These are phyloP conservation scores for Hysterangium stoloniferum DNA, from an alignment of 768 basidiomycete species.

Conservation along the genomic window DNA sequence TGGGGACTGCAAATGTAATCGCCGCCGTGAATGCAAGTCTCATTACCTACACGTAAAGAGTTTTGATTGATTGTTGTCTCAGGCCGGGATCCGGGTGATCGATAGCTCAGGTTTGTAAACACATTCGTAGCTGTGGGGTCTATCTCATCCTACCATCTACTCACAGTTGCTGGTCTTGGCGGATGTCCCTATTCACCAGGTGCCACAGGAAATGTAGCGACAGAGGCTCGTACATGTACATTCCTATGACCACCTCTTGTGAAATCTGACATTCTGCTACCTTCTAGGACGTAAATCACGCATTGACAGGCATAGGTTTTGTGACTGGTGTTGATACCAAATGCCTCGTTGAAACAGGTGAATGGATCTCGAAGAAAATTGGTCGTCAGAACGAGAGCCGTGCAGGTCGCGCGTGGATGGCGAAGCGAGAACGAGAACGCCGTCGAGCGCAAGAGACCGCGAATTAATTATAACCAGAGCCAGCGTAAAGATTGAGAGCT, in stretches of 20 bases:
- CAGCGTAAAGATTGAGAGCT: not conserved
- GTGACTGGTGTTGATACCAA: slow-evolving; percentile 58
- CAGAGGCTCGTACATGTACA: slow-evolving; percentile 40
- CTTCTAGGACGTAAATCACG: slow-evolving; percentile 65
- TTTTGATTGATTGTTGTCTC: slow-evolving; percentile 16
- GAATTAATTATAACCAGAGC: not conserved
- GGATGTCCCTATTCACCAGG: slow-evolving; percentile 96
- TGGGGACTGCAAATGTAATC: slow-evolving; percentile 70
- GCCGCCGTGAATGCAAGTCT: no score
- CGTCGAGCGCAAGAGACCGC: not conserved
- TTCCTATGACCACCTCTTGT: not conserved
- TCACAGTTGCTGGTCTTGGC: slow-evolving; percentile 72
- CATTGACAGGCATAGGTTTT: slow-evolving; percentile 53
- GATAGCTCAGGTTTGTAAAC: slow-evolving; percentile 30
- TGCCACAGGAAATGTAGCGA: slow-evolving; percentile 91
- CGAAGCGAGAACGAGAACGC: slow-evolving; percentile 36
- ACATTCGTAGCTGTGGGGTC: not conserved
- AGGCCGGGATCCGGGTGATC: slow-evolving; percentile 70
- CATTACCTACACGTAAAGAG: slow-evolving; percentile 9
- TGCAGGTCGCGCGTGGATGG: slow-evolving; percentile 64
- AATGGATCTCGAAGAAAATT: slow-evolving; percentile 70
- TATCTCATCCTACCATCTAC: not conserved
- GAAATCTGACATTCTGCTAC: not conserved
- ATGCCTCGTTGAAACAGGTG: slow-evolving; percentile 66
- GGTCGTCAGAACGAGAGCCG: slow-evolving; percentile 66